Conservation (phyloP, 192 early-diverging fungal genomes). For the Backusella australiensis region DNA sequence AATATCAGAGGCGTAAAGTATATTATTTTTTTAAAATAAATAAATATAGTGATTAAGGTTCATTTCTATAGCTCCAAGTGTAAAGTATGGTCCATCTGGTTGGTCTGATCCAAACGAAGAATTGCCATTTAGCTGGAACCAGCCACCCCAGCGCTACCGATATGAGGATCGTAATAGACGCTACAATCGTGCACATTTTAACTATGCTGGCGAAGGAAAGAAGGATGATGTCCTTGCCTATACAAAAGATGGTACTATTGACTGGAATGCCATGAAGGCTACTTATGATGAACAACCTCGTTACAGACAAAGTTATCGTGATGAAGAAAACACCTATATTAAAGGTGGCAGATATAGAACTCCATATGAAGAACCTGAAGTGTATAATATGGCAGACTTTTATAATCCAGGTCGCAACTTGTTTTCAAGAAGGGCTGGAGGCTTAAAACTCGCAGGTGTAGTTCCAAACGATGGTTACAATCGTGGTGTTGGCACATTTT, state of each 20-base stretch:
- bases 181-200: not conserved
- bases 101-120: not conserved
- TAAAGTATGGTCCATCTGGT: not conserved
- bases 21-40: not conserved
- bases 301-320: not conserved
- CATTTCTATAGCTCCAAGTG: not conserved
- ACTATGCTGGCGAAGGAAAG: not conserved
- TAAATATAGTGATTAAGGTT: not conserved
- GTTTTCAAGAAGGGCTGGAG: not conserved
- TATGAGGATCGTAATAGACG: not conserved
- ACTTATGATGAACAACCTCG: not conserved
- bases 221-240: not conserved
- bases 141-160: not conserved
- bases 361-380: not conserved
- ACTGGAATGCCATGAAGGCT: not conserved
- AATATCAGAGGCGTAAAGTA: not conserved
- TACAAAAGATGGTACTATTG: conserved; percentile 4
- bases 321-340: not conserved
- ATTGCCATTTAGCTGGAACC: not conserved
- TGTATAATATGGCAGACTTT: not conserved
- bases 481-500: conserved; percentile 12
- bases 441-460: not conserved
- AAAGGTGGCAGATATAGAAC: not conserved
- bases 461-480: not conserved
- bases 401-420: not conserved